Base-by-base conservation (phyloP, 2,329 filamentous ascomycete species). In the Fusarium albidum region DNA sequence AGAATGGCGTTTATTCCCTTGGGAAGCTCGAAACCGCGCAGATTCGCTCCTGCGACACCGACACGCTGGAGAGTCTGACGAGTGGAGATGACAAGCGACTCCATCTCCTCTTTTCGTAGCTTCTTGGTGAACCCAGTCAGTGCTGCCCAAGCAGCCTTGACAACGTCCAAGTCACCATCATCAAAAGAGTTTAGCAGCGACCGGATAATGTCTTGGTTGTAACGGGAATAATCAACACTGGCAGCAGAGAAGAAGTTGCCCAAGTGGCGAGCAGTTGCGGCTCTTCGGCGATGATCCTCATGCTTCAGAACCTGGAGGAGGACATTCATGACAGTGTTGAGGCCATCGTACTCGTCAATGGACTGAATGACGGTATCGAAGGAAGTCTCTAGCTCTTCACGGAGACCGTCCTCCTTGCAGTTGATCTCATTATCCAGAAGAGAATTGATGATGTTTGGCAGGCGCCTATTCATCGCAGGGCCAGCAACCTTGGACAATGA, bases 61-160 rank as follows among this genome's bases (percentile, higher is more conserved):
- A 98, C 90, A 68, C 94, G 91, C 62, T 91, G 87, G 48, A 99
- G 81, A 2, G 91, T 88, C 73, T 96, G 90, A 53, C 94, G 83
- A 3, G 94, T 96, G 1, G 94, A 95, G 47, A 86, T 79, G 14
- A 96, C 92, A 38, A 99, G 82, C 1, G 89, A 87, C 70, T 99
- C 96, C 95, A 99, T 98, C 75, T 98, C 94, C 71, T 99, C 96
- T 74, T 99, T 99, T 70, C 88, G 89, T 57, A 99, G 83, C 65
- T 87, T 89, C 72, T 93, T 93, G 38, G 93, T 97, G 65, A 99
- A 89, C 52, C 91, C 90, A 65, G 79, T 92, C 53, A 99, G 83
- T 6, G 93, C 94, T 48, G 86, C 82, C 93, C 93, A 98, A 17
- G 94, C 87, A 37, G 91, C 84, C 78, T 96, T 96, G 68, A 98